Percentiles rank a stretch among this genome's conserved stretches.
These are phyloP conservation scores for Argentina anserina DNA, from an alignment of 306 rosid species.

Conservation along the genomic window DNA sequence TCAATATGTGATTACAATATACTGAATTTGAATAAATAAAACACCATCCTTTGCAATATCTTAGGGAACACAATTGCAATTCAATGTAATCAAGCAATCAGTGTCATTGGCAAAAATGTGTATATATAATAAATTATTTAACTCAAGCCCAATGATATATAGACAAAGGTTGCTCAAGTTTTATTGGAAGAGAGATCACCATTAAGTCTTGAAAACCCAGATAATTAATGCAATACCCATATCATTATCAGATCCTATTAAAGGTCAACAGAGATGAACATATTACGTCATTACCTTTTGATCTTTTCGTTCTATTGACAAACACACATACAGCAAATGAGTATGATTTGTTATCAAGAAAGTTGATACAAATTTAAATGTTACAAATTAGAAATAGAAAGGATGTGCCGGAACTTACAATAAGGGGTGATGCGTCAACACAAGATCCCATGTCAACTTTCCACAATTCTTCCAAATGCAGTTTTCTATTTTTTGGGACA, in stretches of 20 bases:
- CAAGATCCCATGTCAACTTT: conserved; percentile 80
- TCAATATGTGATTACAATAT: neutral
- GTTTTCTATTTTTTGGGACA: conserved; percentile 40
- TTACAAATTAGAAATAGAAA: neutral
- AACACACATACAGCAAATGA: neutral
- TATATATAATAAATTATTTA: neutral
- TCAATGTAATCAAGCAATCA: neutral
- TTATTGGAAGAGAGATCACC: neutral
- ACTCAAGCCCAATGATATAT: neutral
- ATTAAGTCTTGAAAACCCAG: neutral
- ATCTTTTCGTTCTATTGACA: neutral
- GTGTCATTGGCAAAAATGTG: neutral
- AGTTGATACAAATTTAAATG: neutral
- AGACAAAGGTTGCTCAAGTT: neutral
- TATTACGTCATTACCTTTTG: neutral
- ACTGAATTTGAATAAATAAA: neutral
- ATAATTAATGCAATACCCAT: neutral
- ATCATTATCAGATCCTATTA: neutral
- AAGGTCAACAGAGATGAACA: neutral
- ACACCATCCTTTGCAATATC: neutral
- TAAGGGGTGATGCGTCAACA: conserved; percentile 90
- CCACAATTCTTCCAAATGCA: conserved; percentile 57
- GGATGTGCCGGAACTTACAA: conserved; percentile 37
- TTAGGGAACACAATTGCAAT: neutral
- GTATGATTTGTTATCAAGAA: neutral